Evolutionary conservation across 257 asterid genomes (phyloP).

Genomic region (Hygrophila difformis): DNA sequence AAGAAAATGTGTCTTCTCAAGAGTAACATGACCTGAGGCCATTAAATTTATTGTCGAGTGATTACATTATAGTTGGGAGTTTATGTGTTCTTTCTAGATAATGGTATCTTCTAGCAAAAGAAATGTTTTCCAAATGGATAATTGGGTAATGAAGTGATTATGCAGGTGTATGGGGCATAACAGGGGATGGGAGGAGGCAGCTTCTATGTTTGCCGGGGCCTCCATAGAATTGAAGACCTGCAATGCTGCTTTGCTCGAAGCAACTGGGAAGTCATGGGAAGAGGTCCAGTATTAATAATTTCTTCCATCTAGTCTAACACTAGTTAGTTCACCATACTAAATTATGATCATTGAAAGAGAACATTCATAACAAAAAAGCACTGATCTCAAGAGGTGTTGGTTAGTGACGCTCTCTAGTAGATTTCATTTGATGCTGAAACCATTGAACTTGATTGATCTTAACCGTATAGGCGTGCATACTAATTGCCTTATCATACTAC

Average conservation of each 20-base stretch:
- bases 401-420: background rate
- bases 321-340: no score
- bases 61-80: no score
- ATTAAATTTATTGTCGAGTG: no score
- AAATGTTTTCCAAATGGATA: background rate
- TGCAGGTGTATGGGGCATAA: slow-evolving; percentile 99
- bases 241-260: slow-evolving; percentile 91
- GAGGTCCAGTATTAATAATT: slow-evolving; percentile 56
- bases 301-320: slow-evolving; percentile 5
- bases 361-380: no score
- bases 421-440: no score
- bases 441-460: no score
- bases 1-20: no score
- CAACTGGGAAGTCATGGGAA: slow-evolving; percentile 85
- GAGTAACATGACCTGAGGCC: no score
- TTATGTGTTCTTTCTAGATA: no score
- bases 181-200: slow-evolving; percentile 97
- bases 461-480: no score
- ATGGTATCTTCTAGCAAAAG: no score
- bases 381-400: background rate
- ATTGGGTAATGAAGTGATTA: slow-evolving; percentile 12
- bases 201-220: slow-evolving; percentile 75
- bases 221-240: slow-evolving; percentile 74
- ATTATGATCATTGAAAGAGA: no score
- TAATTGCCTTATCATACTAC: slow-evolving; percentile 2